A percentile compares a stretch with the other conserved stretches of the same genome.
phyloP scores from a whole-genome alignment of 257 asterid species.

The Solanum pimpinellifolium region DNA sequence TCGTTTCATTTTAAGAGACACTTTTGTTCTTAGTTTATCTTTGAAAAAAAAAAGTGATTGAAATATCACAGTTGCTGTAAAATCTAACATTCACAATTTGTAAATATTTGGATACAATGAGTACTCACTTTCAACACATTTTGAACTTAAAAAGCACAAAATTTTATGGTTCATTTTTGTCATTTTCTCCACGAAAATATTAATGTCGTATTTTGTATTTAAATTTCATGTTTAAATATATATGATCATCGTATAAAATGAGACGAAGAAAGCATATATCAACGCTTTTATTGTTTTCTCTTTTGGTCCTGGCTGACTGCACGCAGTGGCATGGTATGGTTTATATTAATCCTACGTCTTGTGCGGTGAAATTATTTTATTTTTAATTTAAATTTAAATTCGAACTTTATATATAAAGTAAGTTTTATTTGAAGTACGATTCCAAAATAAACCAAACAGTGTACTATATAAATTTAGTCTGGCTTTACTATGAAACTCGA shows the following conservation, averaged over 20 bases:
- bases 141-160: background rate
- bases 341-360: background rate
- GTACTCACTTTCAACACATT: background rate
- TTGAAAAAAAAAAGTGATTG: background rate
- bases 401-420: too few species aligned
- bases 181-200: background rate
- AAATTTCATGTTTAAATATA: too few species aligned
- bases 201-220: background rate
- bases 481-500: too few species aligned
- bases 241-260: background rate
- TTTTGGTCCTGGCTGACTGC: background rate
- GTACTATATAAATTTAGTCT: too few species aligned
- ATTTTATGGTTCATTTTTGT: background rate
- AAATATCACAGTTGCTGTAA: background rate
- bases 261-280: background rate
- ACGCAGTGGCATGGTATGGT: background rate
- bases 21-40: background rate
- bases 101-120: background rate
- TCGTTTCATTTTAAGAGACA: background rate
- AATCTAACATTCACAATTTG: background rate
- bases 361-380: background rate
- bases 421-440: too few species aligned
- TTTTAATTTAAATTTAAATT: too few species aligned
- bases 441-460: fast-evolving
- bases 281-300: background rate